Conservation (phyloP, 2,329 filamentous ascomycete species). For the Cercospora janseana region DNA sequence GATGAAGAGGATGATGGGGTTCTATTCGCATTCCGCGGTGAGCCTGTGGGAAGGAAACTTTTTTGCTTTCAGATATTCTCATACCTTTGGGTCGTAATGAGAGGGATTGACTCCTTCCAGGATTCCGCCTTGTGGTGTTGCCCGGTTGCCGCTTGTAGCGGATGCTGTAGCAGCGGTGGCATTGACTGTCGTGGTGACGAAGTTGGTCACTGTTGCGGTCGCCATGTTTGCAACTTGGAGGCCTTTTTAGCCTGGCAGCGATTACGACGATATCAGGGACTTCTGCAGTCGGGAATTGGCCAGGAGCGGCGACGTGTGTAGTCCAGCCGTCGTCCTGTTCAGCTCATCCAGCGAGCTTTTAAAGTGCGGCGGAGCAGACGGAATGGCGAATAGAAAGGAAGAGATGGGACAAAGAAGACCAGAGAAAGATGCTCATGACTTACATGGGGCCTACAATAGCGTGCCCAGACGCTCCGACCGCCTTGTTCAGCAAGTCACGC, state of each 20-base stretch:
- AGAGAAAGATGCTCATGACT: constrained; percentile 3
- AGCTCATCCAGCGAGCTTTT: too few relatives aligned
- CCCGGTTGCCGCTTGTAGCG: constrained; percentile 38
- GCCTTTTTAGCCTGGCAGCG: not conserved
- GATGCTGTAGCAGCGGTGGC: constrained; percentile 21
- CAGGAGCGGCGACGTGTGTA: too few relatives aligned
- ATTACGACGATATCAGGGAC: not conserved
- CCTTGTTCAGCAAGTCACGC: constrained; percentile 6
- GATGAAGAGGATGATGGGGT: constrained; percentile 74
- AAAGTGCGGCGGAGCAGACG: too few relatives aligned
- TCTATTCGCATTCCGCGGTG: constrained; percentile 33
- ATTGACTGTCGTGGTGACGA: constrained; percentile 25
- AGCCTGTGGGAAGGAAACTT: not conserved
- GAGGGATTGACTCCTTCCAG: constrained; percentile 70
- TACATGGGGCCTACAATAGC: constrained; percentile 13
- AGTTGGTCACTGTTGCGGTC: constrained; percentile 24
- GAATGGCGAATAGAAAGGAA: not conserved
- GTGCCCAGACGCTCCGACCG: constrained; percentile 6
- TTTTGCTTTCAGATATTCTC: not conserved
- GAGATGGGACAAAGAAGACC: not conserved
- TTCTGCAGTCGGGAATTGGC: too few relatives aligned
- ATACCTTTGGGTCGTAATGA: constrained; percentile 60
- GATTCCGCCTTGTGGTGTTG: constrained; percentile 63
- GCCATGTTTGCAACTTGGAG: constrained; percentile 19
- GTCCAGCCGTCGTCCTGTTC: too few relatives aligned